These are phyloP conservation scores for Mortierella alpina DNA, from an alignment of 192 early-diverging fungal genomes.

Conservation along the genomic window DNA sequence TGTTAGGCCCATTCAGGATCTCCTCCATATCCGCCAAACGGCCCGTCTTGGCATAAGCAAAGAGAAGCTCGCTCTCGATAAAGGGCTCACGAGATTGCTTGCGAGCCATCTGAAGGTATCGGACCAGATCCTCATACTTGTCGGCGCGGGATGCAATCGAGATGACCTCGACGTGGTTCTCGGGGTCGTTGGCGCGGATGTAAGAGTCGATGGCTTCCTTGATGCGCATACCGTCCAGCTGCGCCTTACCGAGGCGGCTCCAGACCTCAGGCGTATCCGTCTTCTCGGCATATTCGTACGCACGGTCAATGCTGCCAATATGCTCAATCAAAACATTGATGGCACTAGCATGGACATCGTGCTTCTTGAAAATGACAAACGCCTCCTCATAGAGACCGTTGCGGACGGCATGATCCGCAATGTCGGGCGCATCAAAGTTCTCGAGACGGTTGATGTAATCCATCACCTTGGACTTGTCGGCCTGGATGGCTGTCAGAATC, in stretches of 20 bases:
- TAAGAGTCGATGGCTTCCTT: constrained; percentile 98
- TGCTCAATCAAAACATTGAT: constrained; percentile 94
- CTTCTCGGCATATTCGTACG: constrained; percentile 95
- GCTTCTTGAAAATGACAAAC: constrained; percentile 95
- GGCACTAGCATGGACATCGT: constrained; percentile 88
- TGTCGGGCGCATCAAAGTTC: constrained; percentile 97
- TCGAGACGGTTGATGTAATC: constrained; percentile 91
- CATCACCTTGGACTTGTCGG: constrained; percentile 92
- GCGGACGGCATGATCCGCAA: constrained; percentile 95
- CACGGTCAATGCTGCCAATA: constrained; percentile 93
- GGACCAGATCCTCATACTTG: constrained; percentile 95
- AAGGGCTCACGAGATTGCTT: constrained; percentile 93
- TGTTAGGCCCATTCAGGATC: constrained; percentile 91
- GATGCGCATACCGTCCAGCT: constrained; percentile 89
- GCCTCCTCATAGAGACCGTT: constrained; percentile 95
- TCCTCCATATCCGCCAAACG: constrained; percentile 93
- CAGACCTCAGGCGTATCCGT: constrained; percentile 91
- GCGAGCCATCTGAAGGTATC: constrained; percentile 96
- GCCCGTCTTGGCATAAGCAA: constrained; percentile 96
- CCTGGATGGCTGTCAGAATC: constrained; percentile 94
- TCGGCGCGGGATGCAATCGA: constrained; percentile 79
- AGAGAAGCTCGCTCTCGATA: constrained; percentile 96
- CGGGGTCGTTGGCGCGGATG: constrained; percentile 92
- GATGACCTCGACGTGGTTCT: constrained; percentile 92
- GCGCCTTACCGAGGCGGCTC: constrained; percentile 95